Conservation (phyloP, 2,329 filamentous ascomycete species). For the Aspergillus glaucus region DNA sequence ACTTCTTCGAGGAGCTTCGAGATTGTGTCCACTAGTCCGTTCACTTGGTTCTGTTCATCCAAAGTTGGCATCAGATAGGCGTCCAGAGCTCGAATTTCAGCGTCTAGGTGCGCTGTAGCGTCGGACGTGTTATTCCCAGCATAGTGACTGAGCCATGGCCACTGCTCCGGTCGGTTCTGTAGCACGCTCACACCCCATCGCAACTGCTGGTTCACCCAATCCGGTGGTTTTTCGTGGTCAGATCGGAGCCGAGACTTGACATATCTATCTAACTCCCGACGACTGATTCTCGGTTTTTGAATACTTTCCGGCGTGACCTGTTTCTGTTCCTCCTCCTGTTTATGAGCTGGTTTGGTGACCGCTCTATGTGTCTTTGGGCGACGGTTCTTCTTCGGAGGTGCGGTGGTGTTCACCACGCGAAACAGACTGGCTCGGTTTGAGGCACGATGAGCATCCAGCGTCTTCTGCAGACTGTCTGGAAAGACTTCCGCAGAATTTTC, state of each 20-base stretch:
- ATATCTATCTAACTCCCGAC: too few species aligned
- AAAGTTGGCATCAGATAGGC: slow-evolving; percentile 39
- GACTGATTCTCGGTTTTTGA: background rate
- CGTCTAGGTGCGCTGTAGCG: slow-evolving; percentile 27
- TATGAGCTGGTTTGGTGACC: slow-evolving; percentile 6
- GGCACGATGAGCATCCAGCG: slow-evolving; percentile 36
- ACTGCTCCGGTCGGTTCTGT: slow-evolving; percentile 13
- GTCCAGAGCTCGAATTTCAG: slow-evolving; percentile 44
- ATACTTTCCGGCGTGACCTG: background rate
- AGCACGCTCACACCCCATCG: slow-evolving; percentile 8
- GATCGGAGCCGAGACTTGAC: background rate
- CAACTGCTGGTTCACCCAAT: background rate
- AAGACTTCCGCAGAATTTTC: slow-evolving; percentile 20
- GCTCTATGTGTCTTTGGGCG: slow-evolving; percentile 13
- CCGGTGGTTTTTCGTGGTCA: background rate
- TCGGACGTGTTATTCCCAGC: slow-evolving; percentile 7
- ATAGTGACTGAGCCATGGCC: slow-evolving; percentile 30
- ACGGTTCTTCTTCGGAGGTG: slow-evolving; percentile 10
- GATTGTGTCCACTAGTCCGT: slow-evolving; percentile 22
- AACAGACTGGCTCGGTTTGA: slow-evolving; percentile 32
- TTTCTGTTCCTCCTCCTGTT: background rate
- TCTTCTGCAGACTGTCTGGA: slow-evolving; percentile 30
- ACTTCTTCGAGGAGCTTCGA: slow-evolving; percentile 20
- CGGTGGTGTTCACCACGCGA: slow-evolving; percentile 21
- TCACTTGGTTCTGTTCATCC: slow-evolving; percentile 33